Evolutionary conservation across 306 rosid genomes (phyloP), one percentile per base, ranked within the genome.

Genomic region (Datisca glomerata): DNA sequence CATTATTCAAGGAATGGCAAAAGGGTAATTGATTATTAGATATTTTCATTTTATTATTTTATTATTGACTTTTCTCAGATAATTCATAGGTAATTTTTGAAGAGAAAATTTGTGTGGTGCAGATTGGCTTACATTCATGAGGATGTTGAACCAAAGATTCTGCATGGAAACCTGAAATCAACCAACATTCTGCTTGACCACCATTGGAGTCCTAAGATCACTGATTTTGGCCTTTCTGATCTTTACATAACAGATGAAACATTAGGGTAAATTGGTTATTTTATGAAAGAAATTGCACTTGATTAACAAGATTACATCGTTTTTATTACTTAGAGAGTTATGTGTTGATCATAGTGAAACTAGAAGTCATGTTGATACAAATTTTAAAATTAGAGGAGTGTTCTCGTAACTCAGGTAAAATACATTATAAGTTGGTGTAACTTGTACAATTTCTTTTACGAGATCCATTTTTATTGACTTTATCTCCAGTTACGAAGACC

Each of bases 91-190:
- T n/a, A n/a, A n/a, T n/a, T n/a, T n/a, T 16, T 39, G 13, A 48
- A 24, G 27, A 48, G 16, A 47, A 43, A 12, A 0, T 50, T 12
- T 43, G 16, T 24, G 56, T 62, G 2, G n/a, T 57, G 67, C 77
- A 78, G 89, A 65, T 48, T 83, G 67, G 77, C 74, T 18, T 75
- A 78, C 53, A 79, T 83, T 58, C 83, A 78, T 31, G 81, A 81
- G 29, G 74, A 73, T 47, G 66, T 71, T 35, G 79, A 77, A 23
- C 79, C 75, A 41, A 68, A 58, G 59, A 53, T 78, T 48, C 45
- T 78, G 13, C 91, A 72, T 43, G 65, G 82, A 38, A 61, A 41
- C 58, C 16, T 78, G 33, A 78, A 53, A 46, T 49, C 85, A 3
- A 69, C 67, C 54, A 67, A 71, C 51, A 47, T 82, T 43, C 57